Base-by-base conservation (phyloP, 306 rosid genomes). In the Vigna angularis region DNA sequence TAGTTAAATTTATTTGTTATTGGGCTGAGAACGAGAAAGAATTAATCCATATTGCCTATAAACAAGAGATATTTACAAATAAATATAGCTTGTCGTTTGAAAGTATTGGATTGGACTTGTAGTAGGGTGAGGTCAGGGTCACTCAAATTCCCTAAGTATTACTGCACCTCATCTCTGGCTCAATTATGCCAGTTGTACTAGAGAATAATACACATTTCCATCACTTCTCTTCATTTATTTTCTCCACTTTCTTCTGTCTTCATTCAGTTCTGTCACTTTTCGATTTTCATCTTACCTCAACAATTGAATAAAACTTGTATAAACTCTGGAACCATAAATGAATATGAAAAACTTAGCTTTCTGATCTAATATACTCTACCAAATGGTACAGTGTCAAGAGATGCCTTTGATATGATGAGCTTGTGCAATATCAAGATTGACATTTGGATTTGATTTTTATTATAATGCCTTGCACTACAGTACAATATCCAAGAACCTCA, bases 401-500 rank as follows among this genome's bases (percentile, higher is more conserved):
- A 70, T 42, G 61, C n/a, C 6, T 12, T 32, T 62, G 47, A 74
- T 74, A 9, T 26, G 4, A 47, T 1, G 16, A 66, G 36, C 68
- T 20, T 56, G 58, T 77, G 24, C 8, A 69, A 69, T 14, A 57
- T 68, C 57, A 52, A 44, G 50, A 45, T 57, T 28, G 66, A 7
- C 61, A 22, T 66, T 26, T 24, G 48, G 28, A 20, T 51, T 42
- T 56, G 26, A 18, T 57, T 57, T 58, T 56, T 57, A 68, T 57
- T 34, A 26, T 49, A 16, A 22, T 17, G n/a, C 50, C 48, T 10
- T 50, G 59, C 34, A 16, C 20, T 32, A 58, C 12, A 5, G 51
- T 50, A 49, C 56, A 34, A 48, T 24, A 49, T 69, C 40, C 42
- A 75, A 47, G 16, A 73, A 44, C 51, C 26, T 72, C 26, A 12